Evolutionary conservation across 495 filamentous ascomycete species (phyloP), one percentile per base, ranked within the genome.

Genomic region (Tuber indicum): DNA sequence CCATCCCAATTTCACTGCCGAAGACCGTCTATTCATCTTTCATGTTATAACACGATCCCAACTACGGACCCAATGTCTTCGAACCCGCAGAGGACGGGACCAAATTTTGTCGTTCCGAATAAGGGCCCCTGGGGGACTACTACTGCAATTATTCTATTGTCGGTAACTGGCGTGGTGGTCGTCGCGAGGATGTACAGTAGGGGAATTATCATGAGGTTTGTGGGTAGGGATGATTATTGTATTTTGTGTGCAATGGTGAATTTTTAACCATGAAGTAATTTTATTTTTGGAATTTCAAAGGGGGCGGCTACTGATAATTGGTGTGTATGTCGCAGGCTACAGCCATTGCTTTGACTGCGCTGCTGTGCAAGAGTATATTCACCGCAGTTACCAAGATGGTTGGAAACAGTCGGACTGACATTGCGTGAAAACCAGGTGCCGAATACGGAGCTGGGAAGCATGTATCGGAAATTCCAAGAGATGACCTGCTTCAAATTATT

Each of bases 181-280:
- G 14, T 45, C 23, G 49, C 74, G 21, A 47, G 74, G 36, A 43
- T 75, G 19, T 75, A 75, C n/a, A 43, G 74, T 71, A 58, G 74
- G 36, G 49, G 8, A 32, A 26, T 71, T 26, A 32, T 75, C 16
- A 21, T 75, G 44, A 32, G 49, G 62, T 75, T 75, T 58, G n/a
- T 75, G n/a, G 74, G 74, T 8, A 58, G 42, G 52, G 74, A 75
- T 26, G 74, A 75, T 75, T 75, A 71, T 44, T 75, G 47, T 43
- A 75, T 75, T 26, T 72, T 75, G 39, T 41, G 10, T 72, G 74
- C 74, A 44, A 75, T 49, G 62, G 74, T 75, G 43, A 41, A 69
- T 70, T 69, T 19, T 42, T 26, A 23, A n/a, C 43, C 26, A 47
- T 17, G 12, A 26, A 47, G 3, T 71, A 7, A 26, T 71, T 71